Evolutionary conservation across 345 rosid species (phyloP).

Genomic region (Populus ilicifolia): DNA sequence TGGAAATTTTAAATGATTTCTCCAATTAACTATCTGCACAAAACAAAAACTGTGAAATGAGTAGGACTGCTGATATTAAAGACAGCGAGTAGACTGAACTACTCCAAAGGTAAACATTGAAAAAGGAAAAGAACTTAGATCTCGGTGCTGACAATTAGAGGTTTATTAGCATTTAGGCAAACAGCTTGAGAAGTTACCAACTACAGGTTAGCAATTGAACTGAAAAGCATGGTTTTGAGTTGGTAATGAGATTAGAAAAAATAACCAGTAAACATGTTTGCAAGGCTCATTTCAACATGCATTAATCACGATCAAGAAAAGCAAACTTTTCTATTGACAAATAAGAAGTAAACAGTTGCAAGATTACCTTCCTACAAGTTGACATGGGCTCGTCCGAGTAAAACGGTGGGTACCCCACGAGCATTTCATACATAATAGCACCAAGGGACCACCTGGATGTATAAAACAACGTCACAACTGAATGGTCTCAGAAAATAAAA

Average conservation of each 20-base stretch:
- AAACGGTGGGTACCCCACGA: constrained; percentile 97
- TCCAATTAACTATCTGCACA: constrained; percentile 67
- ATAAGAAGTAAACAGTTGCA: not conserved
- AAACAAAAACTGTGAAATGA: not conserved
- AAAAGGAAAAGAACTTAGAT: not conserved
- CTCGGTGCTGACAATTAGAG: not conserved
- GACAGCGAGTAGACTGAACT: not conserved
- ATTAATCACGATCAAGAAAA: not conserved
- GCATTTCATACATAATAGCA: constrained; percentile 99
- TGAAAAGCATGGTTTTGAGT: not conserved
- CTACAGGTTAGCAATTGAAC: not conserved
- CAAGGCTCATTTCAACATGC: not conserved
- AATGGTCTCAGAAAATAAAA: constrained; percentile 8
- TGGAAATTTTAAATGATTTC: constrained; percentile 58
- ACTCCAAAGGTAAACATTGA: not conserved
- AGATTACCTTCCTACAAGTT: constrained; percentile 89
- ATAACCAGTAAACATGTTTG: not conserved
- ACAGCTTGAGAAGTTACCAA: not conserved
- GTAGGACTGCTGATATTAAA: not conserved
- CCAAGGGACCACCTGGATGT: constrained; percentile 95
- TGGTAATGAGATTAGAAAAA: not conserved
- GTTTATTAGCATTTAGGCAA: not conserved
- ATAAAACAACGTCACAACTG: constrained; percentile 8
- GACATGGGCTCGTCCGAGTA: constrained; percentile 99
- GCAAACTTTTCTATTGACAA: not conserved